These are phyloP conservation scores for Niebla homalea DNA, from an alignment of 495 filamentous ascomycete genomes.

Conservation along the genomic window DNA sequence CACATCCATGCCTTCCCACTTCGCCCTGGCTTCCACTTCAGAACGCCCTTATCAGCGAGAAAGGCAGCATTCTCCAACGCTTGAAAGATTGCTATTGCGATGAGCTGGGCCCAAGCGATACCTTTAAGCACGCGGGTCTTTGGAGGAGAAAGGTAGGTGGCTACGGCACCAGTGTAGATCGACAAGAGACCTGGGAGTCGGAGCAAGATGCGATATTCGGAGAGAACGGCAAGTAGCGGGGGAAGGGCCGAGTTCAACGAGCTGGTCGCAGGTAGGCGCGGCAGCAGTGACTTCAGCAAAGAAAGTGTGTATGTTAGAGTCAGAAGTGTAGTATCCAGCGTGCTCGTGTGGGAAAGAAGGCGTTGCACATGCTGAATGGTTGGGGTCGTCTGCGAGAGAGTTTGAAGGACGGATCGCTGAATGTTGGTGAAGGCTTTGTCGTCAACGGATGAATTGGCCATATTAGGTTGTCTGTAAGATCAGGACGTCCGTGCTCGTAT, in stretches of 20 bases:
- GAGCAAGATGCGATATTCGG: constrained; percentile 56
- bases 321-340: constrained; percentile 48
- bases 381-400: not conserved
- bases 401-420: not conserved
- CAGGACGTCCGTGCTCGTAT: too few species aligned
- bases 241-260: constrained; percentile 13
- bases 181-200: constrained; percentile 68
- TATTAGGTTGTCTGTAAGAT: too few species aligned
- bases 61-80: constrained; percentile 73
- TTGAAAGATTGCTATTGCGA: constrained; percentile 56
- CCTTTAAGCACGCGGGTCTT: constrained; percentile 29
- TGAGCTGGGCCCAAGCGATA: constrained; percentile 55
- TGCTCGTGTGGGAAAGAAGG: constrained; percentile 43
- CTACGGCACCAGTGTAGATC: constrained; percentile 61
- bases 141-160: constrained; percentile 37
- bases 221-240: constrained; percentile 38
- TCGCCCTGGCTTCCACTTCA: constrained; percentile 41
- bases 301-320: constrained; percentile 52
- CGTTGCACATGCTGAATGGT: constrained; percentile 15
- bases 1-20: constrained; percentile 50
- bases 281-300: constrained; percentile 26
- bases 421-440: too few species aligned
- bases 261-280: constrained; percentile 21
- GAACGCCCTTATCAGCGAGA: constrained; percentile 54
- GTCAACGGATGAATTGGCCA: too few species aligned